Evolutionary conservation across 2,329 filamentous ascomycete genomes (phyloP), one percentile per base, ranked within the genome.

Genomic region (Daldinia sp.): DNA sequence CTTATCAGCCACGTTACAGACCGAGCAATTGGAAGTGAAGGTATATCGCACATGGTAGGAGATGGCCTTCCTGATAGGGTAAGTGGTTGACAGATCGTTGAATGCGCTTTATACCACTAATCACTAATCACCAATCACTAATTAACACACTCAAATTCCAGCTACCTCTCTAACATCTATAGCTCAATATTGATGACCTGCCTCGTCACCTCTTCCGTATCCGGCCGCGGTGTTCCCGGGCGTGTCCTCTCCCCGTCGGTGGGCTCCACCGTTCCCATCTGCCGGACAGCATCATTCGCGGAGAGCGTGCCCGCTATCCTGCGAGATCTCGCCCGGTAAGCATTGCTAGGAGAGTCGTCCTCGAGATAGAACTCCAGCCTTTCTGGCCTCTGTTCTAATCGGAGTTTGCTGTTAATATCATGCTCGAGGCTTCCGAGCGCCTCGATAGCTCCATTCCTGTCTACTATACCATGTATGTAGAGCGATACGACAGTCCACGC

Each of bases 351-450:
- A n/a, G 60, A 68, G 30, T 63, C 37, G 12, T 63, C 60, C n/a
- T 64, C 60, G 6, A 68, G 41, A 3, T 56, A 64, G 20, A 68
- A 68, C 15, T 57, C 56, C 7, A 68, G 28, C 15, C 35, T 64
- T 39, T 60, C 39, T 23, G 65, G 65, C 48, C 55, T 50, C 33
- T 60, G 48, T 15, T 63, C 50, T 56, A 6, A 23, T 9, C 54
- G 33, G 33, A 67, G 64, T 26, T 26, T n/a, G 12, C 41, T 48
- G 15, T 59, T 33, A 33, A 67, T 63, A 18, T 60, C 60, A 6
- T 56, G 28, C 55, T 67, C 64, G 10, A 67, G 35, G 2, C 18
- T 9, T 15, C 35, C 30, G 23, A 67, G 54, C 10, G 26, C 39
- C 23, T 60, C 37, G 9, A 50, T 39, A 9, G 55, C 64, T 33